A percentile compares a stretch with the other conserved stretches of the same genome.
Evolutionary conservation across 129 eudicot species (phyloP).

Genomic region (Lactuca sativa): DNA sequence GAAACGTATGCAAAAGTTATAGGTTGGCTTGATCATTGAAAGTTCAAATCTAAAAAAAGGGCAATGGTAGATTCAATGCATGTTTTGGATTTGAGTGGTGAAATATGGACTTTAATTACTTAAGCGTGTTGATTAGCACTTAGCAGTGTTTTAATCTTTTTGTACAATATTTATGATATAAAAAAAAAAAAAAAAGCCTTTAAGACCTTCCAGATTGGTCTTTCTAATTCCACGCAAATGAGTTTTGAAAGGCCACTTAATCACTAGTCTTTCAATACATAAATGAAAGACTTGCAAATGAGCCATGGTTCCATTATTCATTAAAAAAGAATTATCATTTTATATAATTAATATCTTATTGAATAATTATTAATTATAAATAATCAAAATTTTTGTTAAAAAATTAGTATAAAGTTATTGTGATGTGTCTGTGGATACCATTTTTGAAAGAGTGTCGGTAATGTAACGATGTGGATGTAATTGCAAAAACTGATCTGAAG

Average conservation of each 20-base stretch:
- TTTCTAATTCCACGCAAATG: neutral
- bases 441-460: neutral
- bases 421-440: neutral
- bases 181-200: neutral
- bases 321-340: too few species aligned
- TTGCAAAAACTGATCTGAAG: neutral
- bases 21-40: slow-evolving; percentile 14
- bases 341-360: too few species aligned
- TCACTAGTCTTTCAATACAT: neutral
- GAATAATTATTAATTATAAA: too few species aligned
- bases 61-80: slow-evolving; percentile 32
- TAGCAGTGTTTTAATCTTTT: slow-evolving; percentile 26
- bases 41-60: slow-evolving; percentile 8
- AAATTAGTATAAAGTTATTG: too few species aligned
- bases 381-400: too few species aligned
- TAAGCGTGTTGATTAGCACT: slow-evolving; percentile 31
- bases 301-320: neutral
- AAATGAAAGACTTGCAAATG: neutral
- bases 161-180: slow-evolving; percentile 2
- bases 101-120: slow-evolving; percentile 20
- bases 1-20: slow-evolving; percentile 11
- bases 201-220: neutral
- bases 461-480: neutral
- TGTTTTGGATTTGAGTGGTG: slow-evolving; percentile 28
- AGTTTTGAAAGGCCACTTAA: neutral